These are phyloP conservation scores for Metschnikowia gruessii DNA, from an alignment of 805 yeast species.

Conservation along the genomic window DNA sequence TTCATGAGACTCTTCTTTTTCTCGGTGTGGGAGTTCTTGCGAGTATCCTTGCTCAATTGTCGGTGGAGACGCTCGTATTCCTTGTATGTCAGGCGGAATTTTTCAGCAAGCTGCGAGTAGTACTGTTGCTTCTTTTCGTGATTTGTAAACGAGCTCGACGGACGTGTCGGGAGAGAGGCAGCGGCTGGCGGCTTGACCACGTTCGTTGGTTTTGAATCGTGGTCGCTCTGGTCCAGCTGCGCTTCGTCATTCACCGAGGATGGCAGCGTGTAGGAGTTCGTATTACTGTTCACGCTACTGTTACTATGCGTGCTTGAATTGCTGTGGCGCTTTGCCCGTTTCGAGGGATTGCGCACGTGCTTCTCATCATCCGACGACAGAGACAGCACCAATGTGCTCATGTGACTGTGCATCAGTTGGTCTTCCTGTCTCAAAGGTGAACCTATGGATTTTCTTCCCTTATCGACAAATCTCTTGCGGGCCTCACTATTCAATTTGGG, in stretches of 20 bases:
- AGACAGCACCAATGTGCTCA: constrained; percentile 21
- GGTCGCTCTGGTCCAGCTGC: constrained; percentile 18
- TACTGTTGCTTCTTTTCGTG: constrained; percentile 21
- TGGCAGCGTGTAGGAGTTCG: constrained; percentile 34
- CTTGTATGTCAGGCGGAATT: constrained; percentile 16
- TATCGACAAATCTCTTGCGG: constrained; percentile 5
- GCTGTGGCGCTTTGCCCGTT: constrained; percentile 14
- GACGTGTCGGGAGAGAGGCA: constrained; percentile 15
- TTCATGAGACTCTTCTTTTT: constrained; percentile 28
- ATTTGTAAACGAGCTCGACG: constrained; percentile 15
- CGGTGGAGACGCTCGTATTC: constrained; percentile 19
- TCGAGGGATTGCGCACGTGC: constrained; percentile 14
- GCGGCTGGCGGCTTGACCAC: constrained; percentile 4
- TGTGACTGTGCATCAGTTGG: constrained; percentile 1
- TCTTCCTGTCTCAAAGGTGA: constrained; percentile 18
- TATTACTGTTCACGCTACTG: constrained; percentile 16
- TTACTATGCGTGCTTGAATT: constrained; percentile 14
- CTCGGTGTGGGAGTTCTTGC: constrained; percentile 13
- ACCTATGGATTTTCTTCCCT: constrained; percentile 10
- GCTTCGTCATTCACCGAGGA: constrained; percentile 33
- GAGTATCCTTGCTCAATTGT: constrained; percentile 12
- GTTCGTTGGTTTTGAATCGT: constrained; percentile 10
- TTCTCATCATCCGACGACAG: constrained; percentile 26
- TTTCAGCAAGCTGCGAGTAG: constrained; percentile 19
- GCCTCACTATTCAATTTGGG: constrained; percentile 18